Evolutionary conservation across 108 stramenopile species (phyloP).

Genomic region (Aureococcus anophagefferens): DNA sequence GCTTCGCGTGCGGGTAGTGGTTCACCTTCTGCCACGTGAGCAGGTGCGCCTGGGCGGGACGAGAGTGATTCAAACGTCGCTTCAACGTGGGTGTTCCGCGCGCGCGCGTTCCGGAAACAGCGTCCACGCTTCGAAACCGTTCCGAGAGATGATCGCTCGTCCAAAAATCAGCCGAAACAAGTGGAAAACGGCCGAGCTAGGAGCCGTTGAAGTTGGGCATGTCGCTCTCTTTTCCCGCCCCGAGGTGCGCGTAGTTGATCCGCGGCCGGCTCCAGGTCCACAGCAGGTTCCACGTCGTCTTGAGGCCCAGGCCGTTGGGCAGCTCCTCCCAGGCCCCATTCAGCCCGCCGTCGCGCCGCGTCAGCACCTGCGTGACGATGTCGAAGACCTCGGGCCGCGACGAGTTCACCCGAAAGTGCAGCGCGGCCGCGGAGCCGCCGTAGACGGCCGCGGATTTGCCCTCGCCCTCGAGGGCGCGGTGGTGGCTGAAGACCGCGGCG

Average conservation of each 20-base stretch:
- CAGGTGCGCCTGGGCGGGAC: too few relatives aligned
- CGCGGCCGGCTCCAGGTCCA: slow-evolving; percentile 60
- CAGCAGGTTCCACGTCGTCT: slow-evolving; percentile 41
- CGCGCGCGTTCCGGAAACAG: too few relatives aligned
- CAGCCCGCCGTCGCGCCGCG: neutral
- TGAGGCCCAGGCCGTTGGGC: slow-evolving; percentile 13
- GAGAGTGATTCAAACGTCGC: too few relatives aligned
- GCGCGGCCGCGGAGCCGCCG: neutral
- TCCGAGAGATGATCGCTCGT: too few relatives aligned
- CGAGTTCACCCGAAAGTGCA: slow-evolving; percentile 7
- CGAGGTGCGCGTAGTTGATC: slow-evolving; percentile 30
- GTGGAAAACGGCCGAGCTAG: too few relatives aligned
- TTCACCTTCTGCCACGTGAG: slow-evolving; percentile 52
- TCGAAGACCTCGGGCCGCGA: slow-evolving; percentile 21
- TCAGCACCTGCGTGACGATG: slow-evolving; percentile 9
- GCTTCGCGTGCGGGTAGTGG: slow-evolving; percentile 35
- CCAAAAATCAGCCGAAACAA: too few relatives aligned
- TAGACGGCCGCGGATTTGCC: neutral
- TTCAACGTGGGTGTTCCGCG: too few relatives aligned
- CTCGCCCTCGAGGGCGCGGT: neutral
- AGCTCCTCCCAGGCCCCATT: neutral
- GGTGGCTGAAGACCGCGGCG: neutral
- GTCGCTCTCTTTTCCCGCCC: too few relatives aligned
- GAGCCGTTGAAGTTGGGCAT: too few relatives aligned
- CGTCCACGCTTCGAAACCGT: too few relatives aligned